Evolutionary conservation across 495 filamentous ascomycete species (phyloP).

Genomic region (Daldinia vernicosa): DNA sequence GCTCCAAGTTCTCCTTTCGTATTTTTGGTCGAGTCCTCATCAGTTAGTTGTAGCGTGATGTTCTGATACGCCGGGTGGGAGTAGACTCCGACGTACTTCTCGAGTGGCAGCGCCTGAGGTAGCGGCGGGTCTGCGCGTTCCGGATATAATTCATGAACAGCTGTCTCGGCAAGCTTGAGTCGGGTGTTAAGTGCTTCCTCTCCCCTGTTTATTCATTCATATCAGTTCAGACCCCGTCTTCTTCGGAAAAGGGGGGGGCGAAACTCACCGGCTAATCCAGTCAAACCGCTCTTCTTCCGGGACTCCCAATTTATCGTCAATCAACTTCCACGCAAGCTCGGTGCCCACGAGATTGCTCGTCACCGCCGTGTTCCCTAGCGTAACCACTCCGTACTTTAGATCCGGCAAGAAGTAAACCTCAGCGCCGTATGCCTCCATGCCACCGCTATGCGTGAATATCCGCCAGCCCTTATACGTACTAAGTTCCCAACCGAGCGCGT

Average conservation of each 20-base stretch:
- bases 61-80: slow-evolving; percentile 53
- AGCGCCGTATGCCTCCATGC: slow-evolving; percentile 56
- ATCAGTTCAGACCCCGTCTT: background rate
- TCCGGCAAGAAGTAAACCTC: slow-evolving; percentile 58
- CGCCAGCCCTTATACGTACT: slow-evolving; percentile 55
- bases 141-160: slow-evolving; percentile 46
- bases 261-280: slow-evolving; percentile 43
- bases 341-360: slow-evolving; percentile 43
- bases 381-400: slow-evolving; percentile 54
- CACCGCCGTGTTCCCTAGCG: slow-evolving; percentile 56
- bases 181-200: slow-evolving; percentile 11
- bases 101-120: slow-evolving; percentile 46
- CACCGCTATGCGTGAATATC: slow-evolving; percentile 56
- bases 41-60: slow-evolving; percentile 44
- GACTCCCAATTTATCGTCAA: slow-evolving; percentile 53
- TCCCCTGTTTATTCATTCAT: slow-evolving; percentile 6
- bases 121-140: slow-evolving; percentile 43
- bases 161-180: slow-evolving; percentile 42
- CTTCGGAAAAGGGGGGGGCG: background rate
- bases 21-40: background rate
- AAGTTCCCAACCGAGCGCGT: slow-evolving; percentile 58
- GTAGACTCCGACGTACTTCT: slow-evolving; percentile 54
- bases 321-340: slow-evolving; percentile 51
- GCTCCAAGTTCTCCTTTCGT: slow-evolving; percentile 34
- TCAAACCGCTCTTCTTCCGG: slow-evolving; percentile 44